Base-by-base conservation (phyloP, 495 filamentous ascomycete species). In the Talaromyces trachyspermus region DNA sequence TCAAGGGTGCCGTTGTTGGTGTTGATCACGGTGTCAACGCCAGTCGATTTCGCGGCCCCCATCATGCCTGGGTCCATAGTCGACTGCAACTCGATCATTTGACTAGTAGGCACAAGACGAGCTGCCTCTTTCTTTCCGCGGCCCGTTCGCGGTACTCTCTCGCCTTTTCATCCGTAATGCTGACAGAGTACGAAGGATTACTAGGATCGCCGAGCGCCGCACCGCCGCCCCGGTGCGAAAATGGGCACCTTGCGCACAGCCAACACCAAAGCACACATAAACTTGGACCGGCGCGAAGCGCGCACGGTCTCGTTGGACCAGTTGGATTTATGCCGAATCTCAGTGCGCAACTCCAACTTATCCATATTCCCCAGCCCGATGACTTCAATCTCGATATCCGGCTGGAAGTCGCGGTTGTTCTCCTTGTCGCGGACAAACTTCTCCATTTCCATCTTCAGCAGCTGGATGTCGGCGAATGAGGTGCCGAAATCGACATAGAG, bases 231-330 rank as follows among this genome's bases (percentile, higher is more conserved):
- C 49, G 91, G 89, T 19, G 65, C 80, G 54, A 90, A 82, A 58
- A 98, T 94, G 4, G 88, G 89, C 12, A 98, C 77, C 63, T 81
- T 85, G 64, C 86, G 85, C 27, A 96, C 71, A 7, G 92, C 90
- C 8, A 89, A 68, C 5, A 95, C 83, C 32, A 98, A 74, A 3
- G 92, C 92, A 57, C 89, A 95, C 81, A 97, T 92, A 70, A 98
- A 95, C 63, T 95, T 96, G 57, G 86, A 92, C 45, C 90, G 84
- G 33, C 92, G 82, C 12, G 85, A 76, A 18, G 85, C 80, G 18
- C 91, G 83, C 30, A 97, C 73, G 23, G 79, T 75, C 50, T 95
- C 91, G 61, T 94, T 95, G 37, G 90, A 81, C 92, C 92, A 98
- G 69, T 97, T 98, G 51, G 84, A 85, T 59, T 95, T 95, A 72